Evolutionary conservation across 768 basidiomycete species (phyloP), one percentile per base, ranked within the genome.

Genomic region (Cystofilobasidium ferigula): DNA sequence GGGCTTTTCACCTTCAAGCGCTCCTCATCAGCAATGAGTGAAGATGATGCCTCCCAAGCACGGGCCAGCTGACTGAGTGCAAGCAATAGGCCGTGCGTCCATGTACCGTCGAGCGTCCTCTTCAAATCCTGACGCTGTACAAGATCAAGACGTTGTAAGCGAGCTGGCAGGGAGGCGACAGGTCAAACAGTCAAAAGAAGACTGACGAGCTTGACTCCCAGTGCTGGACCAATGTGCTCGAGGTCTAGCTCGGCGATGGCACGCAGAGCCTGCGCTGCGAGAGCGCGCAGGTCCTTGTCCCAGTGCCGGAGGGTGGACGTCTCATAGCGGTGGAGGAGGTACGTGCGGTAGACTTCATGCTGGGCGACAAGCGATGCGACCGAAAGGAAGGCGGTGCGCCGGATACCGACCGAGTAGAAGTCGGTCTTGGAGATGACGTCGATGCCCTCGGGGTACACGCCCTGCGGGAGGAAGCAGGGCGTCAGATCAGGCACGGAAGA

Each of bases 401-500:
- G 79, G 30, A 89, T 80, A 71, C 91, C 88, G 66, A 98, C 87
- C 45, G 90, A 86, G 77, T 90, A 97, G 76, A 97, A 98, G 77
- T 99, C 95, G 0, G 88, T 89, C 74, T 89, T 88, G 47, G 85
- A 82, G 53, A 99, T 79, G 30, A 97, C 87, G 72, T 91, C 89
- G 69, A 99, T 95, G 1, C 95, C 95, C 77, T 94, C 86, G 53
- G 89, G 85, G 74, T 97, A 93, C 61, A 93, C 77, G 68, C 82
- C 85, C 94, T 98, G 65, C 24, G n/a, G 53, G 30, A 16, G 18
- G 45, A 14, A 64, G 26, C 20, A 56, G 0, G 36, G 47, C 32
- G 56, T 59, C 26, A 62, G 69, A 57, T 34, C 26, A 18, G 16
- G 28, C 16, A 30, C 24, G 38, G 1, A 56, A 22, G 36, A 12